Base-by-base conservation (phyloP, 23 red algal species). In the Gracilariopsis chorda region DNA sequence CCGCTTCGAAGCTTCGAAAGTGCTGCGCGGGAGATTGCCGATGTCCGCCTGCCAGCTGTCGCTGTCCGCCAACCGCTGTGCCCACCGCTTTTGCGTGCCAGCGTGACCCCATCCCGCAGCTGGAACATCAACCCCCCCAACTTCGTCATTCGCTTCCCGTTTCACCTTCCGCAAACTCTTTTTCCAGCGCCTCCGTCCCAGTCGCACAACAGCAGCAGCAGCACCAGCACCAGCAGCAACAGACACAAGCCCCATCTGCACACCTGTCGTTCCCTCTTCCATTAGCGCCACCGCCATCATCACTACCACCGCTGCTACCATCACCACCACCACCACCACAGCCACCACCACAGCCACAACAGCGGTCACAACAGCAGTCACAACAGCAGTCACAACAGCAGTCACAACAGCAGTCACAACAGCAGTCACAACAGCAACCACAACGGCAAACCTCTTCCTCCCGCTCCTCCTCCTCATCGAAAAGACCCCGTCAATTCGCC, bases 1-100 rank as follows among this genome's bases (percentile, higher is more conserved):
- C 65, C 60, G 82, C 82, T 3, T 21, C 82, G 14, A 87, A 87
- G 82, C 19, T 70, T 36, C 59, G 82, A 24, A 87, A 87, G 43
- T 87, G 82, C 47, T 87, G 82, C 48, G 82, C 60, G 13, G 82
- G 82, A 12, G 45, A 87, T 13, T 87, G 82, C 28, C 53, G 60
- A 10, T 87, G 82, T 43, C 63, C 82, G 24, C 82, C 82, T 1
- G 82, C 33, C 25, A 40, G n/a, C 5, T 87, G 82, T 32, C 48
- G 49, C 21, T 87, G 82, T 25, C 76, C 76, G 48, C 76, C 51
- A 28, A 34, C 76, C 23, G 76, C 76, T 11, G 48, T 80, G 5
- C 47, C 76, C 36, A 80, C 76, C 13, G 48, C 40, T 19, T 73
- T 28, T 42, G 28, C 39, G 13, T 73, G 67, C 40, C 76, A 80